Base-by-base conservation (phyloP, 2,329 filamentous ascomycete genomes). In the Lachnellula occidentalis region DNA sequence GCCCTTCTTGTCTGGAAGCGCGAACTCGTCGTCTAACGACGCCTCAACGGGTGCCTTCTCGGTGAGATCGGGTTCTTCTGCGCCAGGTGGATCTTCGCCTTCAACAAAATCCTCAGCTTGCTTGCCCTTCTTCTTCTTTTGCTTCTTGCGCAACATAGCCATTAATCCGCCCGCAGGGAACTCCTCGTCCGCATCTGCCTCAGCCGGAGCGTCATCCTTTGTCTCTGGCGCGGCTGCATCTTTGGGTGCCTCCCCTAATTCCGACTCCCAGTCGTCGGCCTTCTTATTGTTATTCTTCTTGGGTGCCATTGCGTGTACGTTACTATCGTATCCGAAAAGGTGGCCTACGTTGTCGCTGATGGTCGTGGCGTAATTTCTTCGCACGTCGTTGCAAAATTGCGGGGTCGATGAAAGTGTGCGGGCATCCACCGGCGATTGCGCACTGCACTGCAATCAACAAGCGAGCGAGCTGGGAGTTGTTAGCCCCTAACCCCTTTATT, bases 261-360 rank as follows among this genome's bases (percentile, higher is more conserved):
- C 91, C 53, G 88, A 85, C 73, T 97, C 94, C 92, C 92, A 96
- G 78, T 96, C 90, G 68, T 96, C 90, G 70, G 88, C 83, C 71
- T 84, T 86, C 79, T 92, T 95, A 74, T 86, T 88, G 71, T 86
- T 87, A 82, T 96, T 96, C 81, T 94, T 95, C 78, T 96, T 96
- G 59, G 92, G 92, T 69, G 92, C 77, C 92, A 96, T 97, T 58
- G 73, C 78, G 72, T 58, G 45, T 45, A 31, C 34, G 49, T 36
- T 46, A 31, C 34, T 31, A 17, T 15, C 12, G 43, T 46, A 46
- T 24, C 21, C 34, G 43, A 15, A 14, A 17, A 21, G 14, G 22
- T 15, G 21, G 15, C 17, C 15, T 27, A 7, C 11, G 11, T 27
- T 46, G 22, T 21, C 22, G 21, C 17, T n/a, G 17, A 14, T 15